phyloP scores from a whole-genome alignment of 116 monocot genomes.

The Phalaenopsis hybrid region DNA sequence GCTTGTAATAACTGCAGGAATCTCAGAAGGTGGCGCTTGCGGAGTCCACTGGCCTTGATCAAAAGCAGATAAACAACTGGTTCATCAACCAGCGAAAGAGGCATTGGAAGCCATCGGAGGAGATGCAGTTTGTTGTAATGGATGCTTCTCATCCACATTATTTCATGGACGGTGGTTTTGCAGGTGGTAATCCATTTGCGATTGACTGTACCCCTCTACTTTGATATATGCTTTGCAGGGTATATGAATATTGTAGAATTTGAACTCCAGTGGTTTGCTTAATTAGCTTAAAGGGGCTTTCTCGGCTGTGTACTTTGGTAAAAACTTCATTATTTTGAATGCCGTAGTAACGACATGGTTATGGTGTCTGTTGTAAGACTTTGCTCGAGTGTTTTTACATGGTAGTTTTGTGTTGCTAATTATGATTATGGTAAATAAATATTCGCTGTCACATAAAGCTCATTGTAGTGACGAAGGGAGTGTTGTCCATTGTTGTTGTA shows the following conservation, averaged over 20 bases:
- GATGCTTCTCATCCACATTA: slow-evolving; percentile 17
- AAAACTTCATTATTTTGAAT: neutral
- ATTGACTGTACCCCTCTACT: slow-evolving; percentile 15
- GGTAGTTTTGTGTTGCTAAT: neutral
- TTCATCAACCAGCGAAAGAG: slow-evolving; percentile 26
- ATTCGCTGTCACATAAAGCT: neutral
- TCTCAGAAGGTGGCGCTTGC: slow-evolving; percentile 18
- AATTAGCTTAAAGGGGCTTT: neutral
- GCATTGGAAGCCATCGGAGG: slow-evolving; percentile 24
- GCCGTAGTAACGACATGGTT: neutral
- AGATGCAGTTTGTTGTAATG: slow-evolving; percentile 20
- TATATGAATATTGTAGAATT: neutral
- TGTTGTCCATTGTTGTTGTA: neutral
- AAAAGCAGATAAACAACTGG: slow-evolving; percentile 29
- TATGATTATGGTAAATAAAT: neutral
- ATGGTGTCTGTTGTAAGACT: neutral
- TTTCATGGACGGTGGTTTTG: slow-evolving; percentile 12
- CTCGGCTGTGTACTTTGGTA: neutral
- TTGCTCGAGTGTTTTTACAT: neutral
- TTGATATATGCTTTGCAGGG: neutral
- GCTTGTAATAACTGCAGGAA: neutral
- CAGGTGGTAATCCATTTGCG: slow-evolving; percentile 6
- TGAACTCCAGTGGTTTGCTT: neutral
- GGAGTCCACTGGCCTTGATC: slow-evolving; percentile 20
- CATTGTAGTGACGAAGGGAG: neutral